These are phyloP conservation scores for Pachysandra terminalis DNA, from an alignment of 164 flowering plant genomes.

Conservation along the genomic window DNA sequence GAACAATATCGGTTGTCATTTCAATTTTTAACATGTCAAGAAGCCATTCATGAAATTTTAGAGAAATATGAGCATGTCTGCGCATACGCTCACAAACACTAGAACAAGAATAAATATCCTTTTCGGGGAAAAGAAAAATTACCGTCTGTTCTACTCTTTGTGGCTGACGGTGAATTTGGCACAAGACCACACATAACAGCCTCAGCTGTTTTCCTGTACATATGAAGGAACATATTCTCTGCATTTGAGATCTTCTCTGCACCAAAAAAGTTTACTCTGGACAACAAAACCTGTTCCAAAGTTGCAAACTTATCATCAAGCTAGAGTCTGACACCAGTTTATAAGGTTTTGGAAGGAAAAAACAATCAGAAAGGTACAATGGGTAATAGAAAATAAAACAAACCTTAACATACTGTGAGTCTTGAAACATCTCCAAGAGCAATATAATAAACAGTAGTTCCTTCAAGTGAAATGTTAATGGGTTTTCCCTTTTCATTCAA, in stretches of 20 bases:
- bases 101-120: too few species aligned
- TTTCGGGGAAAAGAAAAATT: slow-evolving; percentile 23
- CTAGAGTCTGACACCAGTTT: neutral
- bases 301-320: slow-evolving; percentile 7
- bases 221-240: slow-evolving; percentile 40
- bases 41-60: too few species aligned
- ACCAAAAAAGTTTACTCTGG: slow-evolving; percentile 69
- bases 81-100: too few species aligned
- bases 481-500: neutral
- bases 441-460: neutral
- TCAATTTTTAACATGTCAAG: neutral
- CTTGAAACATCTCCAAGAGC: neutral
- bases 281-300: slow-evolving; percentile 72
- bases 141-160: slow-evolving; percentile 82
- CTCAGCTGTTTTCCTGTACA: slow-evolving; percentile 77
- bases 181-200: slow-evolving; percentile 91
- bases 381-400: neutral
- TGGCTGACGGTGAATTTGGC: slow-evolving; percentile 88
- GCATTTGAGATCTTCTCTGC: slow-evolving; percentile 35
- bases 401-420: neutral
- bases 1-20: neutral
- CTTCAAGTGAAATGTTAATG: neutral
- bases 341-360: neutral
- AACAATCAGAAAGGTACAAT: neutral
- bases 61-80: too few species aligned